These are phyloP conservation scores for Malus hybrid DNA, from an alignment of 331 rosid genomes.

Conservation along the genomic window DNA sequence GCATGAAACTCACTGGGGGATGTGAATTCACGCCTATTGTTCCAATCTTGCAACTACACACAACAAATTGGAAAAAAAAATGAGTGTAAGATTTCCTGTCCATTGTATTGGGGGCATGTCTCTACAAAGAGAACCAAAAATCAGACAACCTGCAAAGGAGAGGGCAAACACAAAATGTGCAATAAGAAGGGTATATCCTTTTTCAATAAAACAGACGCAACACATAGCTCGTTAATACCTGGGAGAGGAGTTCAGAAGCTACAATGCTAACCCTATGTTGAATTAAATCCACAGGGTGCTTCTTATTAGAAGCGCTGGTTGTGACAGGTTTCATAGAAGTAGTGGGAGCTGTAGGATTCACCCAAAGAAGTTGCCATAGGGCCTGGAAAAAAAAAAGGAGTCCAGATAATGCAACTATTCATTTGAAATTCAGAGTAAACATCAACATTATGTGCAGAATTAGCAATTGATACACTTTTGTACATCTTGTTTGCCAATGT, in stretches of 20 bases:
- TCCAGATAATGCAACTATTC: background rate
- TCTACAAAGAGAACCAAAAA: slow-evolving; percentile 1
- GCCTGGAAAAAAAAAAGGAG: slow-evolving; percentile 53
- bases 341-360: slow-evolving; percentile 53
- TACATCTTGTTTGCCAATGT: background rate
- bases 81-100: background rate
- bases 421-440: slow-evolving; percentile 1
- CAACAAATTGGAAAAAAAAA: slow-evolving; percentile 8
- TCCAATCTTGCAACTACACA: slow-evolving; percentile 95
- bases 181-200: slow-evolving; percentile 2
- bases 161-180: background rate
- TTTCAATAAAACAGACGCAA: slow-evolving; percentile 7
- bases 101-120: background rate
- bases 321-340: slow-evolving; percentile 37
- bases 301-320: slow-evolving; percentile 30
- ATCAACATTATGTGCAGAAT: background rate
- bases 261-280: slow-evolving; percentile 82
- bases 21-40: slow-evolving; percentile 80
- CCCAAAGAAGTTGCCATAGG: slow-evolving; percentile 95
- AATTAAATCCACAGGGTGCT: slow-evolving; percentile 56
- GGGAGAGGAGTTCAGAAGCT: slow-evolving; percentile 86
- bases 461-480: background rate
- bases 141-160: background rate
- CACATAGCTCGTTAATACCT: slow-evolving; percentile 41
- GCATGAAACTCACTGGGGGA: slow-evolving; percentile 87